These are phyloP conservation scores for Clitopilus passeckerianus DNA, from an alignment of 768 basidiomycete species.

Conservation along the genomic window DNA sequence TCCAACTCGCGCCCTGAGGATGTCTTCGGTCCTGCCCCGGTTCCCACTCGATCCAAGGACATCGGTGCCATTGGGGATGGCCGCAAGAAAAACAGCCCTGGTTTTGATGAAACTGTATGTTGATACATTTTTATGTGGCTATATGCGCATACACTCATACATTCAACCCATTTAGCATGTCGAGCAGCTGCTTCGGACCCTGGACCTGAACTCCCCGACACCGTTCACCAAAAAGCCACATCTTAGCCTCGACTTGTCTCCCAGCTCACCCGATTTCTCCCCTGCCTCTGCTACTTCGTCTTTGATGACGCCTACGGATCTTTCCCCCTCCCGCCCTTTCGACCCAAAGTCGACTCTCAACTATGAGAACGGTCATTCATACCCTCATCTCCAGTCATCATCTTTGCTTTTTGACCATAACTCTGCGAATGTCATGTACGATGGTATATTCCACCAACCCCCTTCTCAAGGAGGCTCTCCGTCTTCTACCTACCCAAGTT, in stretches of 20 bases:
- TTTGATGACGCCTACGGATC: slow-evolving; percentile 69
- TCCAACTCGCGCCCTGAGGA: slow-evolving; percentile 47
- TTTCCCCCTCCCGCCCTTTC: slow-evolving; percentile 58
- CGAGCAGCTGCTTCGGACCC: slow-evolving; percentile 73
- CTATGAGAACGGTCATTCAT: slow-evolving; percentile 41
- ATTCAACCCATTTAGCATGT: slow-evolving; percentile 48
- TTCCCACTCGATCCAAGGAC: slow-evolving; percentile 31
- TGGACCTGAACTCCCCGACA: slow-evolving; percentile 76
- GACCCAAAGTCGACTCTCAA: slow-evolving; percentile 50
- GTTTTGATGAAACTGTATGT: slow-evolving; percentile 50
- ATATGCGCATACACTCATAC: slow-evolving; percentile 13
- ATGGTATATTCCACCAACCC: slow-evolving; percentile 5
- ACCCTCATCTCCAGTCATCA: slow-evolving; percentile 41
- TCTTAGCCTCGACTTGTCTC: slow-evolving; percentile 40
- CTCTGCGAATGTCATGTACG: slow-evolving; percentile 17
- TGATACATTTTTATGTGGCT: slow-evolving; percentile 10
- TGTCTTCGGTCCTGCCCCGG: slow-evolving; percentile 56
- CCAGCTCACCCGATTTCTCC: slow-evolving; percentile 64
- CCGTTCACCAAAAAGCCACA: slow-evolving; percentile 40
- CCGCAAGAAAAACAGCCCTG: slow-evolving; percentile 56
- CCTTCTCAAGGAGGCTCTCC: slow-evolving; percentile 15
- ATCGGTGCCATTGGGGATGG: slow-evolving; percentile 81
- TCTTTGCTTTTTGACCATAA: slow-evolving; percentile 35
- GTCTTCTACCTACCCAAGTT: slow-evolving; percentile 12
- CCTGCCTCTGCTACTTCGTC: slow-evolving; percentile 69